Evolutionary conservation across 2,329 filamentous ascomycete species (phyloP).

Genomic region (Teratosphaeria viscida): DNA sequence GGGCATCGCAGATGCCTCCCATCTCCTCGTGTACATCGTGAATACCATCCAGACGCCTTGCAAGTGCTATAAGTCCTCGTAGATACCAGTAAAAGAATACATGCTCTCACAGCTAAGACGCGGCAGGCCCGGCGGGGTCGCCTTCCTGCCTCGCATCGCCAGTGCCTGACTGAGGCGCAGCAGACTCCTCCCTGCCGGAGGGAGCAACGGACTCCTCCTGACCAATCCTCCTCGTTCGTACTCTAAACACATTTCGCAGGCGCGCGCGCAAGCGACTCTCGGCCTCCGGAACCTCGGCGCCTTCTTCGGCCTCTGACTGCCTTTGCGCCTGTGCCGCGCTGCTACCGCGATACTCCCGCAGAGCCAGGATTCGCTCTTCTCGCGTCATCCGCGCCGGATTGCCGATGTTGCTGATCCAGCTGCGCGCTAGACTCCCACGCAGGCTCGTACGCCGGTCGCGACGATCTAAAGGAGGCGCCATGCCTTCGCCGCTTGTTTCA

Average conservation of each 20-base stretch:
- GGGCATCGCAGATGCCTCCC: not conserved
- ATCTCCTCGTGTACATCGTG: not conserved
- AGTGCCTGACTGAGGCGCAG: not conserved
- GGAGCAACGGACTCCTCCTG: not conserved
- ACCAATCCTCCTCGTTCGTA: conserved; percentile 4
- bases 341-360: conserved; percentile 27
- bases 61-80: not conserved
- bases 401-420: conserved; percentile 29
- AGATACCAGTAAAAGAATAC: not conserved
- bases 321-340: not conserved
- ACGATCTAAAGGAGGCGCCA: conserved; percentile 13
- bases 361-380: conserved; percentile 33
- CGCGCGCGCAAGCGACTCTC: conserved; percentile 3
- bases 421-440: conserved; percentile 25
- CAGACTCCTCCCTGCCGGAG: not conserved
- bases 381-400: conserved; percentile 30
- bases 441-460: conserved; percentile 11
- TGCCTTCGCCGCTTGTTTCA: conserved; percentile 1
- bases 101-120: not conserved
- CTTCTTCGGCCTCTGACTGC: not conserved
- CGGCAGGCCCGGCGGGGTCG: not conserved
- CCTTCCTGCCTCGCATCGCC: not conserved
- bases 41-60: not conserved
- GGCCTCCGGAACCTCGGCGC: not conserved
- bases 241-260: conserved; percentile 5